Percentiles rank a stretch among this genome's conserved stretches.
These are phyloP conservation scores for Pisolithus tinctorius DNA, from an alignment of 768 basidiomycete species.

Conservation along the genomic window DNA sequence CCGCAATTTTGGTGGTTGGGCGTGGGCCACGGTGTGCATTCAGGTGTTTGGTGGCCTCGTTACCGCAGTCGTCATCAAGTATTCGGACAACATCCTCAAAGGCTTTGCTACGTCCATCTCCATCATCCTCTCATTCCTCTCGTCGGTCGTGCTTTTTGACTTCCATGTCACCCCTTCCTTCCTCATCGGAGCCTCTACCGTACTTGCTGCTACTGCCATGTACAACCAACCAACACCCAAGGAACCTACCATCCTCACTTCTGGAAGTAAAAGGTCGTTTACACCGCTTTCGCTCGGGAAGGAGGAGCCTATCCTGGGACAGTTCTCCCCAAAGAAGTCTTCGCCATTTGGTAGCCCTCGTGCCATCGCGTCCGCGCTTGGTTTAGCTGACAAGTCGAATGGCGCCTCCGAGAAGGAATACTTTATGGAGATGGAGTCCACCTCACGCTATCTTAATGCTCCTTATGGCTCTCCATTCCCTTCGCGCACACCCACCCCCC, in stretches of 20 bases:
- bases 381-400: conserved; percentile 28
- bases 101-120: conserved; percentile 96
- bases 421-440: conserved; percentile 36
- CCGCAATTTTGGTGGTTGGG: conserved; percentile 88
- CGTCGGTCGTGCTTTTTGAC: conserved; percentile 85
- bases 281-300: conserved; percentile 40
- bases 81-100: conserved; percentile 91
- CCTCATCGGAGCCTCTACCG: conserved; percentile 77
- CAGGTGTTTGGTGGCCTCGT: conserved; percentile 92
- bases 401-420: conserved; percentile 22
- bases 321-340: conserved; percentile 42
- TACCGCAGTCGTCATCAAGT: conserved; percentile 95
- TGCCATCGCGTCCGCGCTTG: conserved; percentile 45
- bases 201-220: conserved; percentile 86
- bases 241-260: conserved; percentile 29
- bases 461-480: conserved; percentile 46
- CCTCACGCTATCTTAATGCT: conserved; percentile 40
- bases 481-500: conserved; percentile 42
- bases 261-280: conserved; percentile 31
- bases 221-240: conserved; percentile 71
- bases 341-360: conserved; percentile 46
- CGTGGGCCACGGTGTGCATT: conserved; percentile 85
- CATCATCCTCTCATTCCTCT: conserved; percentile 93
- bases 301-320: conserved; percentile 54
- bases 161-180: conserved; percentile 86